A percentile compares a stretch with the other conserved stretches of the same genome.
Conservation (phyloP, 2,329 filamentous ascomycete species). For the Nemania bipapillata region DNA sequence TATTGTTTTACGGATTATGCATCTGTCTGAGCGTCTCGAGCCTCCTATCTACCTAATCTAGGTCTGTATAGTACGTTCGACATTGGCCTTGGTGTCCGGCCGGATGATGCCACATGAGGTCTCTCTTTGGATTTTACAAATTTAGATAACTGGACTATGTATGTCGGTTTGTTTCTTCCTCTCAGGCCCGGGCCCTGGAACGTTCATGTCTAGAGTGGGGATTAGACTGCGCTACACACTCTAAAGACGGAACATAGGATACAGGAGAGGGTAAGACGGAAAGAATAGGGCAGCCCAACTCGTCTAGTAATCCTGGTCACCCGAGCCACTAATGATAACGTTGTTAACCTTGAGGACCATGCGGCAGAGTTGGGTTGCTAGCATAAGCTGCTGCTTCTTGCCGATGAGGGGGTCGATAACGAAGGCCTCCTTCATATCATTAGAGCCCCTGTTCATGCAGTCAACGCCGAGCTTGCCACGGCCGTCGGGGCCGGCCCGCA, state of each 20-base stretch:
- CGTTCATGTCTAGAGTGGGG: background rate
- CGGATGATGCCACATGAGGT: background rate
- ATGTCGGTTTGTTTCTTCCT: background rate
- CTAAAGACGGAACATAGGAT: background rate
- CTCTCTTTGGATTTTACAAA: slow-evolving; percentile 3
- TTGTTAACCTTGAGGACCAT: slow-evolving; percentile 99
- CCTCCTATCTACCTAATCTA: slow-evolving; percentile 21
- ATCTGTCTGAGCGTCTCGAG: slow-evolving; percentile 10
- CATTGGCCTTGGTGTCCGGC: background rate
- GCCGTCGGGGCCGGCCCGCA: slow-evolving; percentile 69
- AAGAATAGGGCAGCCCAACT: background rate
- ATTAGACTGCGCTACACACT: no score
- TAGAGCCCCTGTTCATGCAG: slow-evolving; percentile 95
- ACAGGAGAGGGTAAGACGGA: background rate
- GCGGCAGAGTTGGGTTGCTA: slow-evolving; percentile 95
- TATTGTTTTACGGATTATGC: slow-evolving; percentile 2
- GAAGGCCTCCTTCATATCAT: slow-evolving; percentile 97
- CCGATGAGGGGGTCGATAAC: slow-evolving; percentile 98
- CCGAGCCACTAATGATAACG: slow-evolving; percentile 88
- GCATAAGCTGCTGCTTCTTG: slow-evolving; percentile 94
- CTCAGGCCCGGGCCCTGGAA: background rate
- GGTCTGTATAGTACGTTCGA: slow-evolving; percentile 11
- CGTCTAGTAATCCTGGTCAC: slow-evolving; percentile 84
- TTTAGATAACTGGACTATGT: background rate
- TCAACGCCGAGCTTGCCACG: slow-evolving; percentile 85